These are phyloP conservation scores for Cercospora sp. DNA, from an alignment of 2,329 filamentous ascomycete species.

Conservation along the genomic window DNA sequence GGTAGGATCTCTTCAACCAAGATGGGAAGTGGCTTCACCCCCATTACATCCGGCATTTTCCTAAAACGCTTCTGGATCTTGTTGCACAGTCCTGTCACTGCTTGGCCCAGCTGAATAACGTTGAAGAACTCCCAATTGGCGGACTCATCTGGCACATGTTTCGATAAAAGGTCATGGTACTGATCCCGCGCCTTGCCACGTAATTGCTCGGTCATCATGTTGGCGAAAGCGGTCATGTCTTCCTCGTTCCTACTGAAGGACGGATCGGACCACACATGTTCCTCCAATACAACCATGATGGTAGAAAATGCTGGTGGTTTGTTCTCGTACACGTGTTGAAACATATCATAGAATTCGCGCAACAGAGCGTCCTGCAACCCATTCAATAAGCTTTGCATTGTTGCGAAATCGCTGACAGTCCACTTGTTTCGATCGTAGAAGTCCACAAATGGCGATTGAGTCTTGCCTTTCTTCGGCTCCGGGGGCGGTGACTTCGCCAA, in stretches of 20 bases:
- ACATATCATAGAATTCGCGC: slow-evolving; percentile 81
- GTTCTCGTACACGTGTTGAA: slow-evolving; percentile 84
- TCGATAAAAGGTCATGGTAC: slow-evolving; percentile 76
- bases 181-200: slow-evolving; percentile 72
- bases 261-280: slow-evolving; percentile 77
- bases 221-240: slow-evolving; percentile 69
- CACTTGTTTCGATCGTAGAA: slow-evolving; percentile 54
- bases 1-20: slow-evolving; percentile 83
- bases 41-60: slow-evolving; percentile 84
- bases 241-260: slow-evolving; percentile 70
- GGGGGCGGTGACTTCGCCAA: slow-evolving; percentile 70
- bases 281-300: slow-evolving; percentile 77
- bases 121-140: slow-evolving; percentile 89
- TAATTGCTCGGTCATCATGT: slow-evolving; percentile 71
- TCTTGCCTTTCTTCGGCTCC: slow-evolving; percentile 52
- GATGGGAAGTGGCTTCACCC: slow-evolving; percentile 66
- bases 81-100: slow-evolving; percentile 79
- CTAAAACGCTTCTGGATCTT: slow-evolving; percentile 90
- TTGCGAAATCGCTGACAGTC: slow-evolving; percentile 51
- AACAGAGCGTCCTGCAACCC: slow-evolving; percentile 78
- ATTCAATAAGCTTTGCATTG: slow-evolving; percentile 73
- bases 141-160: slow-evolving; percentile 75
- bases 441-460: slow-evolving; percentile 47
- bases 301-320: slow-evolving; percentile 80
- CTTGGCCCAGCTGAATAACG: slow-evolving; percentile 83